phyloP scores from a whole-genome alignment of 805 yeast genomes.

The Naumovozyma castellii region DNA sequence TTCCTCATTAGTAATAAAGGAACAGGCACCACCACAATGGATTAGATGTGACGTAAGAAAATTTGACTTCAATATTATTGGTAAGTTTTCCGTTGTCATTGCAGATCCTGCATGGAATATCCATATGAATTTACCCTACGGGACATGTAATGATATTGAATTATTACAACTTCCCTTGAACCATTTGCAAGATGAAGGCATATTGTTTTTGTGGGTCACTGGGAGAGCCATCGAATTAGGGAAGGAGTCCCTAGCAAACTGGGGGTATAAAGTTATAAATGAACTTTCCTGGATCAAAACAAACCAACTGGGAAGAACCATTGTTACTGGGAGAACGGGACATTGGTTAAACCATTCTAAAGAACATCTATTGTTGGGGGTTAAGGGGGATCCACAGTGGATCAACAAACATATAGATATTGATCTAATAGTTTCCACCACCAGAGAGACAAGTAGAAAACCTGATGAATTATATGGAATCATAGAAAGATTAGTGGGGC shows the following conservation, averaged over 20 bases:
- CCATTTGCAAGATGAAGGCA: conserved; percentile 72
- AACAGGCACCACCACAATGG: conserved; percentile 62
- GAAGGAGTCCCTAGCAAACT: conserved; percentile 56
- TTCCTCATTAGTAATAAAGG: conserved; percentile 28
- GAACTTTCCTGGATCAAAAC: conserved; percentile 88
- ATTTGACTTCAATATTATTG: conserved; percentile 60
- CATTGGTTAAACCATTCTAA: conserved; percentile 96
- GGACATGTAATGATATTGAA: conserved; percentile 71
- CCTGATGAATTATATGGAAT: conserved; percentile 87
- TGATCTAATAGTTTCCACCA: conserved; percentile 69
- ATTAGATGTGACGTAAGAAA: conserved; percentile 73
- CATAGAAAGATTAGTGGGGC: conserved; percentile 76
- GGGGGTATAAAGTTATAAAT: conserved; percentile 77
- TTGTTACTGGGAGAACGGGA: conserved; percentile 92
- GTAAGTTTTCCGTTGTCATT: conserved; percentile 73
- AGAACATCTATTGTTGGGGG: conserved; percentile 79
- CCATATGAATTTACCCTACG: conserved; percentile 77
- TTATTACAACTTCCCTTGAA: conserved; percentile 56
- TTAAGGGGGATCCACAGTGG: conserved; percentile 76
- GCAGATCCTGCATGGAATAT: conserved; percentile 98
- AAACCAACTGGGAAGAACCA: conserved; percentile 78
- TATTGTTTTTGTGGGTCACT: conserved; percentile 85
- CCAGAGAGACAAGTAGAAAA: conserved; percentile 82
- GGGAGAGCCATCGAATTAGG: conserved; percentile 90
- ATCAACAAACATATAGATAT: conserved; percentile 54